Conservation (phyloP, 768 basidiomycete genomes). For the Lenzites betulinus region DNA sequence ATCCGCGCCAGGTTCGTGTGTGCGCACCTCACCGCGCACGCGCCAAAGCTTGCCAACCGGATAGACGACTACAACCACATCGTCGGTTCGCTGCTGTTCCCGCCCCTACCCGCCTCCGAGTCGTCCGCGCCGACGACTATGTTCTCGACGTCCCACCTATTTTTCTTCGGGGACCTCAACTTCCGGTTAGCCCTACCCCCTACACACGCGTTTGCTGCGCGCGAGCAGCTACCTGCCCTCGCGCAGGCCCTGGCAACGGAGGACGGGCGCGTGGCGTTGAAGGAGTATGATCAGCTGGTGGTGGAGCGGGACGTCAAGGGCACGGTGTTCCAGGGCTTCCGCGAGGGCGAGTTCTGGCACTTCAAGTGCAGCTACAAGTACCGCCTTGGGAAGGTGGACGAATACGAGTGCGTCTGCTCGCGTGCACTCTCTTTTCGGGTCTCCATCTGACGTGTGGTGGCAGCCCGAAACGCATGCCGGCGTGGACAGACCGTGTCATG, state of each 20-base stretch:
- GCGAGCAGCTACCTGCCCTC: conserved; percentile 38
- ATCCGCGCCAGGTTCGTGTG: conserved; percentile 71
- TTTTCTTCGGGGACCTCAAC: conserved; percentile 93
- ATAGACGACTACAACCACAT: conserved; percentile 83
- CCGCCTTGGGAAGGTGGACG: conserved; percentile 75
- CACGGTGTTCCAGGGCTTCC: conserved; percentile 67
- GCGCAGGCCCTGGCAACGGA: conserved; percentile 40
- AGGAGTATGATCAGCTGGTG: conserved; percentile 73
- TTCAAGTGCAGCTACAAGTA: conserved; percentile 94
- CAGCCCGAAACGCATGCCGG: conserved; percentile 73
- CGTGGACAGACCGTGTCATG: conserved; percentile 93
- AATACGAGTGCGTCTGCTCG: conserved; percentile 61
- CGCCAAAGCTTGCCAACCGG: conserved; percentile 60
- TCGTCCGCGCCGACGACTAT: conserved; percentile 55
- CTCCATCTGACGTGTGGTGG: background rate
- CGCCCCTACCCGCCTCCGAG: conserved; percentile 44
- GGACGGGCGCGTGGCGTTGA: conserved; percentile 56
- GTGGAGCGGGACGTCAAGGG: conserved; percentile 61
- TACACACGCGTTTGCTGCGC: conserved; percentile 47
- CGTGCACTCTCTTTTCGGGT: background rate
- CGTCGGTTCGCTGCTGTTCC: conserved; percentile 77
- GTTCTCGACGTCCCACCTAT: conserved; percentile 86
- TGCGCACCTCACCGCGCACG: conserved; percentile 88
- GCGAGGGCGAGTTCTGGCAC: conserved; percentile 84
- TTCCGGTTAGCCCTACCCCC: conserved; percentile 76